Evolutionary conservation across 2,329 filamentous ascomycete species (phyloP).

Genomic region (Cryphonectria carpinicola): DNA sequence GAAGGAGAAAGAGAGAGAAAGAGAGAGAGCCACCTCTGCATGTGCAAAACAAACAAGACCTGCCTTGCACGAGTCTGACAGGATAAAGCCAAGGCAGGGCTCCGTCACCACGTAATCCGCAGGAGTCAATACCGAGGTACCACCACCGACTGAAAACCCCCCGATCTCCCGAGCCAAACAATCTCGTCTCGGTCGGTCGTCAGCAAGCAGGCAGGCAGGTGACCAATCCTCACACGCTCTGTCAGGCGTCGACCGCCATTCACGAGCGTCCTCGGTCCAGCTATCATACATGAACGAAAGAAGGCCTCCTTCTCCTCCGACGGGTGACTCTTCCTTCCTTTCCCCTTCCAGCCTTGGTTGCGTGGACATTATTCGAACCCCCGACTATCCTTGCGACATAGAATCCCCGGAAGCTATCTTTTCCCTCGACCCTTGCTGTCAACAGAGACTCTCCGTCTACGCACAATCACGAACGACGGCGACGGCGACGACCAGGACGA

Average conservation of each 20-base stretch:
- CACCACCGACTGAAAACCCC: background rate
- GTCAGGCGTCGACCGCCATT: background rate
- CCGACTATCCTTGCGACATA: background rate
- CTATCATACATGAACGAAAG: background rate
- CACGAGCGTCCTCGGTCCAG: background rate
- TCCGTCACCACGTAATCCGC: background rate
- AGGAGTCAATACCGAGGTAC: constrained; percentile 2
- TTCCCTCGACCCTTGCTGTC: background rate
- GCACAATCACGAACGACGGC: background rate
- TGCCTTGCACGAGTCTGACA: background rate
- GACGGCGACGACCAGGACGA: background rate
- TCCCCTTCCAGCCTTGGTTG: background rate
- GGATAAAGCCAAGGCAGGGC: background rate
- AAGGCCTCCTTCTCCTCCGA: background rate
- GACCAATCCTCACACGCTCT: background rate
- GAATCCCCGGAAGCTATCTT: background rate
- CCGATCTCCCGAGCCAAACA: background rate
- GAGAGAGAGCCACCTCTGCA: background rate
- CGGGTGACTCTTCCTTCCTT: background rate
- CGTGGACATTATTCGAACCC: background rate
- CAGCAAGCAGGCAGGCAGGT: background rate
- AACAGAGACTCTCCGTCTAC: background rate
- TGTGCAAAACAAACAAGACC: background rate
- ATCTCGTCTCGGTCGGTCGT: background rate
- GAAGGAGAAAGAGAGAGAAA: background rate